A percentile compares a stretch with the other conserved stretches of the same genome.
phyloP scores from a whole-genome alignment of 306 rosid species.

The Citrullus amarus region DNA sequence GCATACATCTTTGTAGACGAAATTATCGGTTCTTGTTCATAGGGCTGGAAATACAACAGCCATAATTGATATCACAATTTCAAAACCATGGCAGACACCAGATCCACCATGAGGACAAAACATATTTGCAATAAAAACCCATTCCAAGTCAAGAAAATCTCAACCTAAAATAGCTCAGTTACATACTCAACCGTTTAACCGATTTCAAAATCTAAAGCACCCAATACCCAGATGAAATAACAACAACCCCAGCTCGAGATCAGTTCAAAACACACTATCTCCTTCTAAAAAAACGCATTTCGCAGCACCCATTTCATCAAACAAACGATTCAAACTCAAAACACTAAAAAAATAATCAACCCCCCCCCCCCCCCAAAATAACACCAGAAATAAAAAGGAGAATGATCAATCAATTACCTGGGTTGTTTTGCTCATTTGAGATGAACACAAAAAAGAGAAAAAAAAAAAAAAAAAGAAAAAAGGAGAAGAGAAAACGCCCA shows the following conservation, averaged over 20 bases:
- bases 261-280: background rate
- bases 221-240: background rate
- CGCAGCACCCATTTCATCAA: background rate
- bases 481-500: background rate
- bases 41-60: background rate
- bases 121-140: background rate
- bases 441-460: background rate
- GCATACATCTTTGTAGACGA: background rate
- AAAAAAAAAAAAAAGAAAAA: no score
- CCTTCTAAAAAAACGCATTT: background rate
- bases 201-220: background rate
- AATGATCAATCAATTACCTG: background rate
- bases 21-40: background rate
- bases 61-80: background rate
- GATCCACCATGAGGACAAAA: background rate
- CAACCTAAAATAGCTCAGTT: background rate
- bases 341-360: background rate
- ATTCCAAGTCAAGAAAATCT: background rate
- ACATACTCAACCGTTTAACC: background rate
- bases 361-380: background rate
- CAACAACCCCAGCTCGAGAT: background rate
- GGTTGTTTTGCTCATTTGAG: background rate
- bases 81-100: background rate
- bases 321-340: background rate
- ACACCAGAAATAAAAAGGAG: background rate